Evolutionary conservation across 805 yeast genomes (phyloP).

Genomic region (Candida verbasci): DNA sequence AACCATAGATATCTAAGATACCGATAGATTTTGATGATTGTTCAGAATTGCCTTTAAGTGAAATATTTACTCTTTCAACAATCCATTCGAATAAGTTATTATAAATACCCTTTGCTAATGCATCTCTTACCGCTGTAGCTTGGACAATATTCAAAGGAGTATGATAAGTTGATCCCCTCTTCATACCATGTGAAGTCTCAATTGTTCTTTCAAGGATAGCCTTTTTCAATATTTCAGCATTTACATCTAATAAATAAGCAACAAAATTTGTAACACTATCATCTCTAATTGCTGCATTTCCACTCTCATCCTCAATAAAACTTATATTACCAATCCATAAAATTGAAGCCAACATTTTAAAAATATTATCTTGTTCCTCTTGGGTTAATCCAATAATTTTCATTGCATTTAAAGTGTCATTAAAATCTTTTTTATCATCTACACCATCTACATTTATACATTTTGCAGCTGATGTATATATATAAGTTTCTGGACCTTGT

Average conservation of each 20-base stretch:
- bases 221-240: slow-evolving; percentile 58
- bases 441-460: slow-evolving; percentile 85
- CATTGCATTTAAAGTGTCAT: slow-evolving; percentile 86
- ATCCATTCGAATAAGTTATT: slow-evolving; percentile 95
- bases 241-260: slow-evolving; percentile 84
- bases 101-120: slow-evolving; percentile 90
- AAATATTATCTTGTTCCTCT: slow-evolving; percentile 85
- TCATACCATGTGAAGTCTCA: slow-evolving; percentile 86
- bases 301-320: slow-evolving; percentile 81
- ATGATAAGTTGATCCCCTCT: slow-evolving; percentile 89
- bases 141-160: slow-evolving; percentile 89
- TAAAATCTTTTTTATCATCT: slow-evolving; percentile 75
- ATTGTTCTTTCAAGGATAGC: slow-evolving; percentile 76
- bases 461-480: slow-evolving; percentile 81
- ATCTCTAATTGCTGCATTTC: slow-evolving; percentile 79
- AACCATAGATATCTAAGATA: slow-evolving; percentile 92
- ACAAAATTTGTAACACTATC: slow-evolving; percentile 90
- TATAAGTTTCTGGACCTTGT: slow-evolving; percentile 89
- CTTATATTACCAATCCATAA: slow-evolving; percentile 94
- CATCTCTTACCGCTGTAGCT: slow-evolving; percentile 93
- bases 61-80: slow-evolving; percentile 81
- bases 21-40: slow-evolving; percentile 67
- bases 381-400: slow-evolving; percentile 75
- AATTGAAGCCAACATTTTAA: slow-evolving; percentile 76
- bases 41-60: slow-evolving; percentile 50